Evolutionary conservation across 306 rosid species (phyloP).

Genomic region (Fagus crenata): DNA sequence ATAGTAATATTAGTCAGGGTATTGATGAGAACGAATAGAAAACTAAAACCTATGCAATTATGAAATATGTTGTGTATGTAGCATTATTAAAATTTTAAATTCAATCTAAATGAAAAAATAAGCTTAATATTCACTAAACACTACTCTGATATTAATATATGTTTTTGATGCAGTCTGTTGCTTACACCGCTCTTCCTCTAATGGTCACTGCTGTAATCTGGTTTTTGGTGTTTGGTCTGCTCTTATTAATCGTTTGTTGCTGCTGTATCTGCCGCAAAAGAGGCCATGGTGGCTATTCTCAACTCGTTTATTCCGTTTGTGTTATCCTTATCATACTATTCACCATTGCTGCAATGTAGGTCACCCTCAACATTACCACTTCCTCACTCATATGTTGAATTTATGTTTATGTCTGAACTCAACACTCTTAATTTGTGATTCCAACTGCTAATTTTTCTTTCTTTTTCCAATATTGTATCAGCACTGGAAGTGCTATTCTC

Average conservation of each 20-base stretch:
- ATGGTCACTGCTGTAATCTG: not conserved
- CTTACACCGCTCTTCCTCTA: not conserved
- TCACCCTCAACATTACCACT: not conserved
- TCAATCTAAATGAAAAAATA: no score
- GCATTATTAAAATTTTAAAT: no score
- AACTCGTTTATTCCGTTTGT: not conserved
- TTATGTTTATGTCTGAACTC: not conserved
- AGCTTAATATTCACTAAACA: no score
- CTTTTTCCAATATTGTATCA: not conserved
- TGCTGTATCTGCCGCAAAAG: not conserved
- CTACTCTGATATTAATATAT: no score
- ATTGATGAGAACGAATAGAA: no score
- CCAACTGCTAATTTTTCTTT: not conserved
- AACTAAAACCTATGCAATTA: no score
- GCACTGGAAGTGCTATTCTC: not conserved
- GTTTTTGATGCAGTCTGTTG: not conserved
- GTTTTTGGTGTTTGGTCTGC: not conserved
- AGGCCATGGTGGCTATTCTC: not conserved
- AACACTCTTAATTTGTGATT: not conserved
- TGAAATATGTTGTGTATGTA: no score
- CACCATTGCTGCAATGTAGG: not conserved
- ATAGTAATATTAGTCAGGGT: no score
- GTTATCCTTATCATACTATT: not conserved
- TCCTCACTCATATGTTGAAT: not conserved
- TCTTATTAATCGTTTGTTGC: not conserved